Conservation (phyloP, 2,329 filamentous ascomycete genomes). For the Zopfia rhizophila region DNA sequence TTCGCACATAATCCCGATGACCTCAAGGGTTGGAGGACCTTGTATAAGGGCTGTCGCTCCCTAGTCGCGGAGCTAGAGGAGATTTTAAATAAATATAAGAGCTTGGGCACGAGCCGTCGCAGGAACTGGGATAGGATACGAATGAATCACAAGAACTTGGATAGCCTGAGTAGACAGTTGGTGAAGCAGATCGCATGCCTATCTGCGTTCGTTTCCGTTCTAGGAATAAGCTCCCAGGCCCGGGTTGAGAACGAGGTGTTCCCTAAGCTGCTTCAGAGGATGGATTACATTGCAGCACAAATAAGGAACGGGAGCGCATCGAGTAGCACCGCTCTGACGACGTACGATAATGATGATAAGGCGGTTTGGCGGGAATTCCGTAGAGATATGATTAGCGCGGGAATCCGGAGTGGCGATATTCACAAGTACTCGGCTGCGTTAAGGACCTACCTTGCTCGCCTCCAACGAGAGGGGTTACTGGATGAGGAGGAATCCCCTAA, state of each 20-base stretch:
- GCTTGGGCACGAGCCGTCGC: constrained; percentile 4
- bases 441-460: no score
- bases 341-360: constrained; percentile 8
- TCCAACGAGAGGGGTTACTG: no score
- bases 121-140: constrained; percentile 13
- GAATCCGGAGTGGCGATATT: constrained; percentile 3
- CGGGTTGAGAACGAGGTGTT: constrained; percentile 5
- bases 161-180: background rate
- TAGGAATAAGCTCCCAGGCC: constrained; percentile 11
- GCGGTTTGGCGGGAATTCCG: constrained; percentile 8
- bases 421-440: constrained; percentile 3
- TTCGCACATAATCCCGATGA: background rate
- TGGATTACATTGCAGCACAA: constrained; percentile 3
- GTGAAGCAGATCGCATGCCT: constrained; percentile 2
- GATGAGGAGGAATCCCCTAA: no score
- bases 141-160: constrained; percentile 5
- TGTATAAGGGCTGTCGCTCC: background rate
- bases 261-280: background rate
- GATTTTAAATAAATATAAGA: constrained; percentile 9
- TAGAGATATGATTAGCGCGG: constrained; percentile 4
- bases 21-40: background rate
- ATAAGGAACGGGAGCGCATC: constrained; percentile 2
- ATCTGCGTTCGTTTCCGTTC: background rate
- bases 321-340: background rate
- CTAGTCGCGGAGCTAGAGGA: background rate